phyloP scores from a whole-genome alignment of 2,329 filamentous ascomycete species.

The Arachnopeziza araneosa region DNA sequence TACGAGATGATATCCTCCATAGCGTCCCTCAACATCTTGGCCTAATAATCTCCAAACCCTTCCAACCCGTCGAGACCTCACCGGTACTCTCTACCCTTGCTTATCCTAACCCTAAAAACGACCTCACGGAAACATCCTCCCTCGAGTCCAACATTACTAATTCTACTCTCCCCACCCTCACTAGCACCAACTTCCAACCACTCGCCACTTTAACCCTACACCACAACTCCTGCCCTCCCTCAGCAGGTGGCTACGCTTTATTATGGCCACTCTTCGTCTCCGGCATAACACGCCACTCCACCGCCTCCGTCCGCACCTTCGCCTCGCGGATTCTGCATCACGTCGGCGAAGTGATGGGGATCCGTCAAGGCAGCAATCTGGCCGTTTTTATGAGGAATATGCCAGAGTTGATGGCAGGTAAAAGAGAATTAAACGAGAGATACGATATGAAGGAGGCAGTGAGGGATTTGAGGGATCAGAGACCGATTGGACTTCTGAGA shows the following conservation, averaged over 20 bases:
- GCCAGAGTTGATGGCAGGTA: neutral
- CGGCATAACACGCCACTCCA: constrained; percentile 6
- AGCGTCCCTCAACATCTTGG: constrained; percentile 15
- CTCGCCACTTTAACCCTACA: neutral
- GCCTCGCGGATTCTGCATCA: constrained; percentile 36
- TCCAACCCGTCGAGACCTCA: neutral
- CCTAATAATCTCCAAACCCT: constrained; percentile 10
- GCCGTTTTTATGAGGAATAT: constrained; percentile 21
- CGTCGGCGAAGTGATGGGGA: constrained; percentile 48
- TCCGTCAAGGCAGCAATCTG: constrained; percentile 49
- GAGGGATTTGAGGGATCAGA: neutral
- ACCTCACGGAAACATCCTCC: too few relatives aligned
- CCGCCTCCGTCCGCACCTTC: neutral
- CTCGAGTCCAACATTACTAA: too few relatives aligned
- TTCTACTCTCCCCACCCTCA: too few relatives aligned
- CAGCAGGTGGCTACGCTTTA: constrained; percentile 15
- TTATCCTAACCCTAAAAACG: neutral
- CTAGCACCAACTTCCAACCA: neutral
- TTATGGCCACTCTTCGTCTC: constrained; percentile 18
- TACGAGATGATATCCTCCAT: constrained; percentile 16
- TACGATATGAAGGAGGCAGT: neutral
- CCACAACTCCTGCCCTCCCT: neutral
- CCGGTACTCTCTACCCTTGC: neutral
- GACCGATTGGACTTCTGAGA: neutral
- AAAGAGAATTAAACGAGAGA: neutral